Evolutionary conservation across 2,329 filamentous ascomycete genomes (phyloP).

Genomic region (Fusarium verrucosum): DNA sequence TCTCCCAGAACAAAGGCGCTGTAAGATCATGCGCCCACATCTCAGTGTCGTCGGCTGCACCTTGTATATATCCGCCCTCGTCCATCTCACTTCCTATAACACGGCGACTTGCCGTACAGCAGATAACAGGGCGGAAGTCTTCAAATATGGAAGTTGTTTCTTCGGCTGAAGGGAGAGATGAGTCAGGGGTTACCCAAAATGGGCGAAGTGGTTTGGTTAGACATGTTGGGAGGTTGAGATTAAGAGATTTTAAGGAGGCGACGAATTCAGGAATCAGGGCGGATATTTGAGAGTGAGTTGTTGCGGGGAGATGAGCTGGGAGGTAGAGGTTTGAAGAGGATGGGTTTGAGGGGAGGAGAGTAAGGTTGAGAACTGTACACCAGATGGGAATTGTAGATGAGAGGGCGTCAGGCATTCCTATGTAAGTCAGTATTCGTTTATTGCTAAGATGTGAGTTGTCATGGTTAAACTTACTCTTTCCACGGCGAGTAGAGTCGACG

Average conservation of each 20-base stretch:
- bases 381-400: slow-evolving; percentile 95
- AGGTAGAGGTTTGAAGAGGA: slow-evolving; percentile 68
- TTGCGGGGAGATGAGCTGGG: slow-evolving; percentile 75
- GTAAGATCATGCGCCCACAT: slow-evolving; percentile 89
- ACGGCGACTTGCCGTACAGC: slow-evolving; percentile 83
- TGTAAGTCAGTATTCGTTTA: neutral
- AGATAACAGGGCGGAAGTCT: slow-evolving; percentile 76
- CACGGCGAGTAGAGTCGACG: slow-evolving; percentile 90
- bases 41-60: slow-evolving; percentile 93
- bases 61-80: slow-evolving; percentile 83
- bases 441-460: neutral
- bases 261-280: slow-evolving; percentile 66
- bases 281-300: slow-evolving; percentile 80
- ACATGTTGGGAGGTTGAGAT: slow-evolving; percentile 63
- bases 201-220: slow-evolving; percentile 78
- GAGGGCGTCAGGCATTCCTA: slow-evolving; percentile 90
- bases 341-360: slow-evolving; percentile 72
- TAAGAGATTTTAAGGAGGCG: slow-evolving; percentile 62
- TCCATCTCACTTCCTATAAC: slow-evolving; percentile 71
- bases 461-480: slow-evolving; percentile 71
- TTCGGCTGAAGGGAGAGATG: slow-evolving; percentile 53
- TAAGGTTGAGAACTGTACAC: slow-evolving; percentile 85
- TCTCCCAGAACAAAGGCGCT: slow-evolving; percentile 79
- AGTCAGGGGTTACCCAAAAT: slow-evolving; percentile 81
- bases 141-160: slow-evolving; percentile 55